phyloP scores from a whole-genome alignment of 1,284 basidiomycete species.

The Pseudozyma thailandica region DNA sequence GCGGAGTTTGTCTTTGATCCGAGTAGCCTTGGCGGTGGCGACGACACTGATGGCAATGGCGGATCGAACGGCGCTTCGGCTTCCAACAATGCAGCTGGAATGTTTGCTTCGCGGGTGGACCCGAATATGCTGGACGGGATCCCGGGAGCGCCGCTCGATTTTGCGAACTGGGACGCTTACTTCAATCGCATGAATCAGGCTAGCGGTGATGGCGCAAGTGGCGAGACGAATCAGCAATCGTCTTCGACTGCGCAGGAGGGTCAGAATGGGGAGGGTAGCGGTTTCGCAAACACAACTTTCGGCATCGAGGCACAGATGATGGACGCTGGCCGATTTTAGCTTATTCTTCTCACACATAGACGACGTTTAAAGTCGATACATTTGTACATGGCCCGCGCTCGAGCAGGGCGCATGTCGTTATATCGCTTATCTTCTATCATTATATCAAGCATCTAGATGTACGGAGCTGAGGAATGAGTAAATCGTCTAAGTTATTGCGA shows the following conservation, averaged over 20 bases:
- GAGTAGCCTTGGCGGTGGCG: not conserved
- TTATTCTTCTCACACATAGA: not conserved
- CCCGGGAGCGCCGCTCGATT: conserved; percentile 50
- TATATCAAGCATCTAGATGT: too few relatives aligned
- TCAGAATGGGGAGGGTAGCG: conserved; percentile 13
- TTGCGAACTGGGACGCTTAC: conserved; percentile 53
- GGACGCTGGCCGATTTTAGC: conserved; percentile 40
- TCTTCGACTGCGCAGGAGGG: not conserved
- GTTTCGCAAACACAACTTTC: conserved; percentile 30
- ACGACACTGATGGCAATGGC: not conserved
- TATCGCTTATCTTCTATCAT: not conserved
- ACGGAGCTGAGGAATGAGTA: too few relatives aligned
- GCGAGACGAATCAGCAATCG: not conserved
- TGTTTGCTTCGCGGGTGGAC: conserved; percentile 27
- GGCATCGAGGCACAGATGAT: conserved; percentile 51
- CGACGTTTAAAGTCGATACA: not conserved
- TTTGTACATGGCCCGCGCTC: too few relatives aligned
- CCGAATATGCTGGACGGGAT: conserved; percentile 48
- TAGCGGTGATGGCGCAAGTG: not conserved
- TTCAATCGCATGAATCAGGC: conserved; percentile 27
- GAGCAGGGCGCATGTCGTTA: too few relatives aligned
- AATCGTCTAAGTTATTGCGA: not conserved
- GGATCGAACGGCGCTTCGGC: not conserved
- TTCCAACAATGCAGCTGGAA: conserved; percentile 6
- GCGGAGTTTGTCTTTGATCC: conserved; percentile 28